Percentiles rank a stretch among this genome's conserved stretches.
These are phyloP conservation scores for Chrysanthemum makinoi DNA, from an alignment of 129 eudicot species.

Conservation along the genomic window DNA sequence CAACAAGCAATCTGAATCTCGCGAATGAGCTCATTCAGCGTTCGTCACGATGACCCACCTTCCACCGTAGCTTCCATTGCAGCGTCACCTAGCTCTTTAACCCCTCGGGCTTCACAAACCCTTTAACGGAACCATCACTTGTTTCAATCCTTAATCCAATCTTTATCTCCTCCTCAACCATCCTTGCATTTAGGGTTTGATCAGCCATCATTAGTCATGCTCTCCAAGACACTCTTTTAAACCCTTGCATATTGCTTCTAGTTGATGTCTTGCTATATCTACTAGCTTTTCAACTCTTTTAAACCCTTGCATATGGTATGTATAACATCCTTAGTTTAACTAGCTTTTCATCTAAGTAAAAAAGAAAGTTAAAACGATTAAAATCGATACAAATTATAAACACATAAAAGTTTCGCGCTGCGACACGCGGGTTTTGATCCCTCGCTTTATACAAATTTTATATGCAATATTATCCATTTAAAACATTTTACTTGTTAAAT, in stretches of 20 bases:
- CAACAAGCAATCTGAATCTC: slow-evolving; percentile 24
- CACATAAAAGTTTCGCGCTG: too few relatives aligned
- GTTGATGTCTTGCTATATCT: too few relatives aligned
- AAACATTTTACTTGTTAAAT: too few relatives aligned
- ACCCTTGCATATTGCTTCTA: slow-evolving; percentile 44
- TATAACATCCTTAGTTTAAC: slow-evolving; percentile 12
- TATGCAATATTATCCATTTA: too few relatives aligned
- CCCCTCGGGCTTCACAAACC: slow-evolving; percentile 51
- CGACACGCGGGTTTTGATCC: too few relatives aligned
- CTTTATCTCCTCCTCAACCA: slow-evolving; percentile 68
- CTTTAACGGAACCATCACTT: slow-evolving; percentile 41
- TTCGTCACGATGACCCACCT: slow-evolving; percentile 63
- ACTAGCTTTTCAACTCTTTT: too few relatives aligned
- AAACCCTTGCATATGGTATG: slow-evolving; percentile 47
- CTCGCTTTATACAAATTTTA: too few relatives aligned
- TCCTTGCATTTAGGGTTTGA: slow-evolving; percentile 56
- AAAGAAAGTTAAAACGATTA: too few relatives aligned
- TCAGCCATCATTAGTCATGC: slow-evolving; percentile 87
- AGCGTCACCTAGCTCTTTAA: slow-evolving; percentile 45
- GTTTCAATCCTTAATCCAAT: slow-evolving; percentile 56
- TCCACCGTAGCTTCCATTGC: slow-evolving; percentile 45
- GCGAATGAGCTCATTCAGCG: slow-evolving; percentile 41
- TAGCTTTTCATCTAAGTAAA: too few relatives aligned
- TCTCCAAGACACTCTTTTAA: slow-evolving; percentile 61
- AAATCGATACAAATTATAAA: too few relatives aligned